These are phyloP conservation scores for Trichoderma koningiopsis DNA, from an alignment of 2,329 filamentous ascomycete genomes.

Conservation along the genomic window DNA sequence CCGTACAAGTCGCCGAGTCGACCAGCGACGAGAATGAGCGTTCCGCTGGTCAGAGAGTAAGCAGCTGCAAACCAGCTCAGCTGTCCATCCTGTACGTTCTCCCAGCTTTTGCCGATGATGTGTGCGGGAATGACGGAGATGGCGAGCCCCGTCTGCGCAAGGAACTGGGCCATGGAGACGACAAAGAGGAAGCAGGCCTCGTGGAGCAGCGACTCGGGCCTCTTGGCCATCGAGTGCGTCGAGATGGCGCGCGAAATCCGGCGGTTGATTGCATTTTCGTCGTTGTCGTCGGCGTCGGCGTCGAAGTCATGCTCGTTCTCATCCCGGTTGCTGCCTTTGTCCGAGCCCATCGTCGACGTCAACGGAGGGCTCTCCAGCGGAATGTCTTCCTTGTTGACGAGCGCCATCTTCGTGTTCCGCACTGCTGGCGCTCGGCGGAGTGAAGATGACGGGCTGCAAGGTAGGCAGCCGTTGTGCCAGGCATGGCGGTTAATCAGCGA, in stretches of 20 bases:
- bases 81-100: constrained; percentile 10
- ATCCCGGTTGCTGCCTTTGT: background rate
- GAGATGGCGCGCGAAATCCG: background rate
- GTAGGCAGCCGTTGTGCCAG: background rate
- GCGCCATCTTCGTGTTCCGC: constrained; percentile 12
- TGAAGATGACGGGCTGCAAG: background rate
- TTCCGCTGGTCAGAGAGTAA: constrained; percentile 37
- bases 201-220: constrained; percentile 16
- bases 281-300: background rate
- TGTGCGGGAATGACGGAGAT: constrained; percentile 3
- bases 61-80: constrained; percentile 18
- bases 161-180: constrained; percentile 14
- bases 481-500: constrained; percentile 13
- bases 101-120: constrained; percentile 16
- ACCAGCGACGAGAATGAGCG: constrained; percentile 56
- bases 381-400: background rate
- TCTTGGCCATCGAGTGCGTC: constrained; percentile 9
- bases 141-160: constrained; percentile 7
- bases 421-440: constrained; percentile 1
- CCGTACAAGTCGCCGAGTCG: constrained; percentile 57
- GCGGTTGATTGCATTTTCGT: constrained; percentile 10
- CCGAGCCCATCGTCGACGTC: background rate
- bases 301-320: background rate
- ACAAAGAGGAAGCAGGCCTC: constrained; percentile 19
- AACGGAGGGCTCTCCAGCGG: background rate